These are phyloP conservation scores for Trametes versicolor DNA, from an alignment of 1,284 basidiomycete genomes.

Conservation along the genomic window DNA sequence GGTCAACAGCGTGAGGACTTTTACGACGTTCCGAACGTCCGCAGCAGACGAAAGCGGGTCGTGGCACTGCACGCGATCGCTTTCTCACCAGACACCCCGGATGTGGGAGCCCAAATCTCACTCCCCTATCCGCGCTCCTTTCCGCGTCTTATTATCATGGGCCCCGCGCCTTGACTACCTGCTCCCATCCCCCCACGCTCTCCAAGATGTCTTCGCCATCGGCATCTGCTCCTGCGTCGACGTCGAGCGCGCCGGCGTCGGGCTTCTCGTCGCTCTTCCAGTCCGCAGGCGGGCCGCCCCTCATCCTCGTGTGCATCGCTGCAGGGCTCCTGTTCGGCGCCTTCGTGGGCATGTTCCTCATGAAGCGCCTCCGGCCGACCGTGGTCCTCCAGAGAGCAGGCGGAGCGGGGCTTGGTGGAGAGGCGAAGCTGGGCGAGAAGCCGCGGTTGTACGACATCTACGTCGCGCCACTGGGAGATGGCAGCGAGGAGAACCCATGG, in stretches of 20 bases:
- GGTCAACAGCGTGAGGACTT: constrained; percentile 9
- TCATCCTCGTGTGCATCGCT: constrained; percentile 44
- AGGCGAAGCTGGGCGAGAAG: constrained; percentile 18
- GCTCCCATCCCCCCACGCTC: neutral
- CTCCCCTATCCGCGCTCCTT: constrained; percentile 1
- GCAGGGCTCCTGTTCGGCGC: constrained; percentile 41
- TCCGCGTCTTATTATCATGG: constrained; percentile 11
- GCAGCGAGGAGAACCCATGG: constrained; percentile 6
- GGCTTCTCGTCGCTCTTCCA: constrained; percentile 31
- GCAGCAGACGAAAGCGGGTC: constrained; percentile 18
- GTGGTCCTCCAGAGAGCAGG: constrained; percentile 22
- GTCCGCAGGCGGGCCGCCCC: constrained; percentile 40
- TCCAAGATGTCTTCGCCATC: neutral
- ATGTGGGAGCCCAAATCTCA: constrained; percentile 13
- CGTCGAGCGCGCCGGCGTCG: constrained; percentile 7
- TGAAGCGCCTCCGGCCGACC: constrained; percentile 31
- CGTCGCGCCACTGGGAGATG: constrained; percentile 1
- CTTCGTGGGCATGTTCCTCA: constrained; percentile 34
- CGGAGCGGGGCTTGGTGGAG: constrained; percentile 18
- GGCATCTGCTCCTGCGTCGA: neutral
- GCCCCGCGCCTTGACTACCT: constrained; percentile 11
- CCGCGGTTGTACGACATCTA: constrained; percentile 6
- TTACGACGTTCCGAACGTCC: constrained; percentile 9
- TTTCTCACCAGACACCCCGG: constrained; percentile 17
- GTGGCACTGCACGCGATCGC: constrained; percentile 13